These are phyloP conservation scores for Barbarea vulgaris DNA, from an alignment of 345 rosid genomes.

Conservation along the genomic window DNA sequence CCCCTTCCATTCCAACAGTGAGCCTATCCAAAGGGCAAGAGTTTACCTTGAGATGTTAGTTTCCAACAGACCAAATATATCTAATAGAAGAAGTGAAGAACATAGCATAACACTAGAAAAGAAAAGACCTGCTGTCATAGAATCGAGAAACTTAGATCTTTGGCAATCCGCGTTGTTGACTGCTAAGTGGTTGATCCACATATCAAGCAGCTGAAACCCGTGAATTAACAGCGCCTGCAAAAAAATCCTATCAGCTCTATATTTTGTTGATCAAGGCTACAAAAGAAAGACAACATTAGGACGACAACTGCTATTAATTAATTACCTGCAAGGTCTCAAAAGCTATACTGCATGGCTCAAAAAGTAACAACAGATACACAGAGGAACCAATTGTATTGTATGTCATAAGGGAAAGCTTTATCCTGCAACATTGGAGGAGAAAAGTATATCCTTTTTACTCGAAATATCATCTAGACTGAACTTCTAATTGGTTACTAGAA, in stretches of 20 bases:
- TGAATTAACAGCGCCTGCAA: constrained; percentile 86
- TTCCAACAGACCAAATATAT: constrained; percentile 6
- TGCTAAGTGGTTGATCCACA: constrained; percentile 80
- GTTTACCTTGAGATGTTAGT: not conserved
- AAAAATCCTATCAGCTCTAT: constrained; percentile 10
- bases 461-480: constrained; percentile 10
- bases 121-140: constrained; percentile 65
- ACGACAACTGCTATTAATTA: constrained; percentile 3
- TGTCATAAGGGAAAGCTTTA: constrained; percentile 45
- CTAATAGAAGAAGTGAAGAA: constrained; percentile 17
- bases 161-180: constrained; percentile 59
- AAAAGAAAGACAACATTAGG: not conserved
- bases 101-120: constrained; percentile 17
- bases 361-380: constrained; percentile 45
- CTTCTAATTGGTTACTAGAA: not conserved
- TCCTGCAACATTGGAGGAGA: constrained; percentile 35
- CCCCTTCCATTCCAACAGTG: constrained; percentile 93
- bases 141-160: constrained; percentile 64
- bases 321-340: constrained; percentile 50
- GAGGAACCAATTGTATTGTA: constrained; percentile 43
- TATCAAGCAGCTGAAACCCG: constrained; percentile 90
- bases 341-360: constrained; percentile 50
- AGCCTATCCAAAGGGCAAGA: constrained; percentile 56
- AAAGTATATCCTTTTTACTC: constrained; percentile 15
- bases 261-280: constrained; percentile 6